Conservation (phyloP, 345 rosid genomes). For the Eucalyptus fibrosa region DNA sequence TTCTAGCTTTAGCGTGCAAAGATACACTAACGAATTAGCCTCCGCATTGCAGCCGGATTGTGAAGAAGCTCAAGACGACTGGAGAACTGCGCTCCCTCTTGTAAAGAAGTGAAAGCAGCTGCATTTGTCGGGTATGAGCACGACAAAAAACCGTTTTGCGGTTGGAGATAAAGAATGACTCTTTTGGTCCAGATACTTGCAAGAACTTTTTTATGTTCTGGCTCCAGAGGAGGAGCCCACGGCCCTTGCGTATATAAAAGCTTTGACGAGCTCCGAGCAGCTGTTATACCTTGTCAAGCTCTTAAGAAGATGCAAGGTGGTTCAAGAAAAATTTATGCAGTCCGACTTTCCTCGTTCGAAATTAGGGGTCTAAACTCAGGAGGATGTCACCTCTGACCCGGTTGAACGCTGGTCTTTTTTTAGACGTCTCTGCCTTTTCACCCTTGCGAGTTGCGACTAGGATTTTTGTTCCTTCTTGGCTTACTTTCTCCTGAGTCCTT, state of each 20-base stretch:
- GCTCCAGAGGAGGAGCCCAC: neutral
- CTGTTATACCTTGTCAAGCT: neutral
- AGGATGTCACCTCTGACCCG: neutral
- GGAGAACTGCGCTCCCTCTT: conserved; percentile 39
- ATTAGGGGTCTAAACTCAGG: neutral
- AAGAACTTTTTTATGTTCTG: neutral
- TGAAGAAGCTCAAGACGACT: conserved; percentile 50
- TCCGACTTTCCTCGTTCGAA: neutral
- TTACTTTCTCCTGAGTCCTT: neutral
- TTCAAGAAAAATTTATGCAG: neutral
- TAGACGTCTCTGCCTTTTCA: neutral
- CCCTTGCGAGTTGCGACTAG: neutral
- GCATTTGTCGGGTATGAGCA: conserved; percentile 40
- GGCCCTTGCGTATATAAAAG: neutral
- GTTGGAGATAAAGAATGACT: conserved; percentile 7
- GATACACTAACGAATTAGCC: neutral
- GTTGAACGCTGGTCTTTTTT: neutral
- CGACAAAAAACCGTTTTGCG: conserved; percentile 22
- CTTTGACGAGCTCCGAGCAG: neutral
- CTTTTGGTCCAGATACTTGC: neutral
- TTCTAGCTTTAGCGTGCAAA: neutral
- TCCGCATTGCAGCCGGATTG: conserved; percentile 33
- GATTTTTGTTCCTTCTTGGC: neutral
- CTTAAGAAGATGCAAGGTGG: neutral
- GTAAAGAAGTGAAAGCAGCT: conserved; percentile 68